Base-by-base conservation (phyloP, 805 yeast species). In the Dipodascus geniculatus region DNA sequence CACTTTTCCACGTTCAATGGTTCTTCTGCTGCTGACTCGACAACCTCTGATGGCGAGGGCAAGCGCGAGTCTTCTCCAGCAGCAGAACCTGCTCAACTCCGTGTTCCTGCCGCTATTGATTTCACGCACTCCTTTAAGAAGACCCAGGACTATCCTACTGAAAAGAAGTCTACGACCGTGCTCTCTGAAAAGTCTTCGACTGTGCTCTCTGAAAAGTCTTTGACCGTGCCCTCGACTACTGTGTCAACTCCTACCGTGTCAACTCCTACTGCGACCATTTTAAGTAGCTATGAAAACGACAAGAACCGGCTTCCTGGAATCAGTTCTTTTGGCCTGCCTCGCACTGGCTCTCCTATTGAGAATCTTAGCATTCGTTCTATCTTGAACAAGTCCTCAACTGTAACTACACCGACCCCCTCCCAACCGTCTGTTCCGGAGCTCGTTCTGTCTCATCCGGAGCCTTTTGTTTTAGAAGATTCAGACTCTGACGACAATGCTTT, bases 31-130 rank as follows among this genome's bases (percentile, higher is more conserved):
- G 24, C 49, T 8, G 23, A 6, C 3, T 8, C 6, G 19, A 16
- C 48, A 20, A 17, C 48, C 16, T 47, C 31, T 9, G 31, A 47
- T 8, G n/a, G n/a, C n/a, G 31, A 47, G 24, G 17, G 33, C 19
- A 22, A 55, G 20, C 33, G 42, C 16, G 54, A 52, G 23, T 17
- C 19, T 23, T 22, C 54, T 8, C 38, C 53, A 17, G 6, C 20
- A 16, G 22, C 51, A 2, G 42, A 23, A 16, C 16, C 47, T 14
- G 23, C 48, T 55, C 14, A 11, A 23, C 19, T 4, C n/a, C 49
- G 31, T 47, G 28, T 59, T 1, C 72, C 72, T 8, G 71, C 71
- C 2, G 71, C 74, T 1, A 67, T 72, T 49, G 75, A 72, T 54
- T 72, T 72, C 57, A 72, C 75, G 0, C 64, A 71, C 16, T 65